Conservation (phyloP, 2,329 filamentous ascomycete species). For the Apiospora sp. region DNA sequence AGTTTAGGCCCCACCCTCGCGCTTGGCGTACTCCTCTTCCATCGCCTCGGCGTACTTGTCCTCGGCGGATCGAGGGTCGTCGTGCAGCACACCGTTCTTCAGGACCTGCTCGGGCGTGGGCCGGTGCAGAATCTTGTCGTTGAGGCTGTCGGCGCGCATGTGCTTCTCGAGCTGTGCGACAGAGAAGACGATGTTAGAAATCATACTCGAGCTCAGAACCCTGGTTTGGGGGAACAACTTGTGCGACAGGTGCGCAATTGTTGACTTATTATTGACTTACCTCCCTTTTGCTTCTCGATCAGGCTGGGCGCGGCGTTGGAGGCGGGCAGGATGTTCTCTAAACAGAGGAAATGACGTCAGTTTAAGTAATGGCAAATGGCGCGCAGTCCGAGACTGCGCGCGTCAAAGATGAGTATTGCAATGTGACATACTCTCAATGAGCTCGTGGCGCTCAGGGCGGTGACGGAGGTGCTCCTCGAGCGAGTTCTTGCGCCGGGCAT, state of each 20-base stretch:
- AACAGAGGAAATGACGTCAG: slow-evolving; percentile 27
- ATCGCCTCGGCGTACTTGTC: slow-evolving; percentile 68
- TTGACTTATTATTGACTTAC: slow-evolving; percentile 42
- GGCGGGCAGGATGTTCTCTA: slow-evolving; percentile 87
- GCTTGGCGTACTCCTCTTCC: slow-evolving; percentile 70
- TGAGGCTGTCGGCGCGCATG: slow-evolving; percentile 86
- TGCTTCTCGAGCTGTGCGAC: slow-evolving; percentile 72
- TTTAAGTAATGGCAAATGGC: background rate
- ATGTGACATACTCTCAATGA: slow-evolving; percentile 75
- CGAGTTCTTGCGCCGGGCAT: slow-evolving; percentile 67
- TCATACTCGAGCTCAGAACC: background rate
- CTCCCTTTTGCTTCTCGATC: slow-evolving; percentile 82
- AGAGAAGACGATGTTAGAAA: background rate
- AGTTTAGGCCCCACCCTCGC: slow-evolving; percentile 65
- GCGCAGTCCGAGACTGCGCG: background rate
- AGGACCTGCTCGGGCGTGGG: slow-evolving; percentile 80
- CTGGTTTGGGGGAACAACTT: background rate
- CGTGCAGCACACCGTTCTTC: slow-evolving; percentile 79
- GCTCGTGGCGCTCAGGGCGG: slow-evolving; percentile 77
- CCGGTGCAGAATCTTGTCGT: slow-evolving; percentile 83
- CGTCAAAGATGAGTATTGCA: slow-evolving; percentile 26
- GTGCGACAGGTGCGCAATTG: background rate
- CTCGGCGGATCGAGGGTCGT: slow-evolving; percentile 67
- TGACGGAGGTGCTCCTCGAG: slow-evolving; percentile 76
- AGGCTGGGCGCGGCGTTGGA: slow-evolving; percentile 81